Conservation (phyloP, 192 early-diverging fungal species). For the Thoreauomyces humboldtii region DNA sequence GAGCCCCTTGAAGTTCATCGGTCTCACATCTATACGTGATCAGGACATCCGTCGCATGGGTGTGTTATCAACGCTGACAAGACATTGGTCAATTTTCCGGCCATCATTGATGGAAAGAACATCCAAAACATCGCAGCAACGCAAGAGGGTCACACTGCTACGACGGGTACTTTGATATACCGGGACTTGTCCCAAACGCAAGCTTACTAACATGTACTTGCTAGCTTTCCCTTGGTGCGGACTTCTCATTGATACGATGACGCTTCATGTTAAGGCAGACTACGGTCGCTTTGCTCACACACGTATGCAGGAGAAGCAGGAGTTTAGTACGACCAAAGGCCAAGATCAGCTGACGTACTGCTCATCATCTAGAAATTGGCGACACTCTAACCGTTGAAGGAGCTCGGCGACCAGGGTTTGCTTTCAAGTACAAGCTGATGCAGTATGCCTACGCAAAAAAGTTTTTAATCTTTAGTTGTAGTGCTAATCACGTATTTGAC, state of each 20-base stretch:
- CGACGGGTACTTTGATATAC: too few relatives aligned
- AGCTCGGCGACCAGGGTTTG: slow-evolving; percentile 31
- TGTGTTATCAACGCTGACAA: slow-evolving; percentile 74
- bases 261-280: slow-evolving; percentile 67
- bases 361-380: slow-evolving; percentile 45
- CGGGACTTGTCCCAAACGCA: too few relatives aligned
- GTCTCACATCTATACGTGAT: background rate
- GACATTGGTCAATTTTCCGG: slow-evolving; percentile 75
- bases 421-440: slow-evolving; percentile 50
- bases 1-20: too few relatives aligned
- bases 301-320: slow-evolving; percentile 20
- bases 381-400: slow-evolving; percentile 49
- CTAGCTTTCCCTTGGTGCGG: slow-evolving; percentile 85
- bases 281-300: slow-evolving; percentile 54
- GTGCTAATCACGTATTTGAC: too few relatives aligned
- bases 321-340: too few relatives aligned
- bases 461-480: background rate
- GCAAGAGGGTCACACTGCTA: too few relatives aligned
- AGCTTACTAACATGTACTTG: too few relatives aligned
- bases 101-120: slow-evolving; percentile 1
- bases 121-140: background rate
- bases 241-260: slow-evolving; percentile 63
- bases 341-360: too few relatives aligned
- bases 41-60: slow-evolving; percentile 66
- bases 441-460: slow-evolving; percentile 24